Base-by-base conservation (phyloP, 495 filamentous ascomycete genomes). In the Aspergillus baeticus region DNA sequence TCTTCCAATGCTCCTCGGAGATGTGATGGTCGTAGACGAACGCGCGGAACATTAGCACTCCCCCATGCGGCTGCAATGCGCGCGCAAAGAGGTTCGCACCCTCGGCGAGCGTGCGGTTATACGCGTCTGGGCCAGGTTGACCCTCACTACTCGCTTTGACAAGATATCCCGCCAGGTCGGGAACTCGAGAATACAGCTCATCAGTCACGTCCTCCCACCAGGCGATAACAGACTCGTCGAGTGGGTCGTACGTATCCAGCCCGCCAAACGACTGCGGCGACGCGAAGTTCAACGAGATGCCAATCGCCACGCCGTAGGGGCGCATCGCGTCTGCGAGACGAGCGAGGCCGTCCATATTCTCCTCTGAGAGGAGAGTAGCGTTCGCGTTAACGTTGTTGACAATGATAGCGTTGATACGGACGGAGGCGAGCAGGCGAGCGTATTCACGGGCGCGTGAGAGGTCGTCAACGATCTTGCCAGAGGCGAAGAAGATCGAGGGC, bases 351-450 rank as follows among this genome's bases (percentile, higher is more conserved):
- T 79, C 73, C 55, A 88, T 78, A 55, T 88, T 89, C 2, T 67
- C 52, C 2, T 75, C 56, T 4, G 60, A 82, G 41, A 90, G 70
- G 5, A 86, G 68, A 0, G 71, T 74, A 1, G 80, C 72, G 58
- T 88, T 84, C 13, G 87, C 84, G 62, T 90, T 90, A 58, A 89
- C 86, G 51, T 90, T 89, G 70, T 90, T 90, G 64, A 87, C 78
- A 3, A 89, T 63, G 26, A 87, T 72, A 2, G 72, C 86, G 56
- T 90, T 90, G 63, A 89, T 69, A 21, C 81, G 71, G 34, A 88
- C 78, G 1, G 86, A 89, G n/a, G 86, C 77, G 18, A 89, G 68
- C 4, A 90, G 72, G 4, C 87, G 85, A 4, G 83, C 87, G 64
- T 89, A 89, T 63, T 87, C 74, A 1, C 71, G 60, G 0, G 77